Base-by-base conservation (phyloP, 2,329 filamentous ascomycete genomes). In the Cytospora mali region DNA sequence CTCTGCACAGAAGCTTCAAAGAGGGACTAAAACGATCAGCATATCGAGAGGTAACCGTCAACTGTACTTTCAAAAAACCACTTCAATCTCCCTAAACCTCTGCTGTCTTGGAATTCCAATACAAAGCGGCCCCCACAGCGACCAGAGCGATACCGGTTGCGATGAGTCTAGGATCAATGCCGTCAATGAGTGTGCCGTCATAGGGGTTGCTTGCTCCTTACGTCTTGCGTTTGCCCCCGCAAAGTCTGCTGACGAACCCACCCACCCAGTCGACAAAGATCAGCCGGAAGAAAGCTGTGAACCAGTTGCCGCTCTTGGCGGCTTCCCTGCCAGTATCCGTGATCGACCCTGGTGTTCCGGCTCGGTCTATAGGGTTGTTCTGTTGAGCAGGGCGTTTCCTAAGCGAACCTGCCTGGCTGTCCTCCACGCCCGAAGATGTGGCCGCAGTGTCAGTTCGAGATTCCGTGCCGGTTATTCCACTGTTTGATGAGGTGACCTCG, bases 191-290 rank as follows among this genome's bases (percentile, higher is more conserved):
- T 53, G 49, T 54, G 56, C 42, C 28, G 42, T 51, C 57, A 50
- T 33, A 55, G 57, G 62, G 64, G 13, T 54, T 23, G 42, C 23
- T 46, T 59, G 59, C 59, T 62, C 61, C 61, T 67, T 64, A 64
- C 64, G 64, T 64, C 61, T 64, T 62, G 55, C 61, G 64, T 51
- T 50, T 42, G 39, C 61, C 51, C 25, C 64, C 66, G 50, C 53
- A 64, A 13, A 67, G 55, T 48, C 62, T 62, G 25, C 42, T 55
- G 29, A 67, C 55, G 53, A 67, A 60, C 14, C 58, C 58, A 28
- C 66, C 66, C 42, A 67, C 58, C 58, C 65, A 62, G 29, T 66
- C 62, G 54, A 67, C 62, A 49, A 67, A 66, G 23, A 66, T 62
- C 51, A 58, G 39, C 59, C 64, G 56, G 51, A 67, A 64, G 31